Evolutionary conservation across 2,329 filamentous ascomycete species (phyloP).

Genomic region (Fusarium sp.): DNA sequence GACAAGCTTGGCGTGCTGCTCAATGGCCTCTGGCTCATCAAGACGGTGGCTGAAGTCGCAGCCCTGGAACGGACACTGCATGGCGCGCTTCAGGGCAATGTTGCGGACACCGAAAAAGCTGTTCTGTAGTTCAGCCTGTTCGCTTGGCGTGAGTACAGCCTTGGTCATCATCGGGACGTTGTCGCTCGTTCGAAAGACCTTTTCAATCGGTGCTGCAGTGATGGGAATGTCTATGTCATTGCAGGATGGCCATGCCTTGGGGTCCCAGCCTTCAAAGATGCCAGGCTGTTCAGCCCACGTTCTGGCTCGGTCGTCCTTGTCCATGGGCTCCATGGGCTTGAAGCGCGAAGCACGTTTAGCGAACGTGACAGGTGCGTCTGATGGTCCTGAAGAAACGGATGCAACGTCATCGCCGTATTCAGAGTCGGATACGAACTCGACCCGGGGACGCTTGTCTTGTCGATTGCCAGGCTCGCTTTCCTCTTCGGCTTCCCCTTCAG

Average conservation of each 20-base stretch:
- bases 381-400: background rate
- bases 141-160: conserved; percentile 54
- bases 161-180: conserved; percentile 52
- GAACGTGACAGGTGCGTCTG: background rate
- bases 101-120: conserved; percentile 13
- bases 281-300: conserved; percentile 44
- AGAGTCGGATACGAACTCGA: background rate
- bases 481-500: background rate
- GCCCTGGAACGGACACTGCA: conserved; percentile 52
- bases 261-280: conserved; percentile 21
- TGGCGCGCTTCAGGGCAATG: conserved; percentile 41
- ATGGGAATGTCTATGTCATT: conserved; percentile 25
- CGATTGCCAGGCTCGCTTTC: background rate
- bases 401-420: background rate
- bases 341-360: background rate
- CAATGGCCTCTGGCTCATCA: conserved; percentile 45
- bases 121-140: conserved; percentile 51
- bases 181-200: conserved; percentile 49
- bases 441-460: background rate
- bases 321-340: background rate
- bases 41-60: conserved; percentile 52
- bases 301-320: conserved; percentile 1
- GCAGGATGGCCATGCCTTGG: conserved; percentile 16
- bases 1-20: conserved; percentile 49
- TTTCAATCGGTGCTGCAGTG: conserved; percentile 46